These are phyloP conservation scores for Aspergillus biplanus DNA, from an alignment of 495 filamentous ascomycete genomes.

Conservation along the genomic window DNA sequence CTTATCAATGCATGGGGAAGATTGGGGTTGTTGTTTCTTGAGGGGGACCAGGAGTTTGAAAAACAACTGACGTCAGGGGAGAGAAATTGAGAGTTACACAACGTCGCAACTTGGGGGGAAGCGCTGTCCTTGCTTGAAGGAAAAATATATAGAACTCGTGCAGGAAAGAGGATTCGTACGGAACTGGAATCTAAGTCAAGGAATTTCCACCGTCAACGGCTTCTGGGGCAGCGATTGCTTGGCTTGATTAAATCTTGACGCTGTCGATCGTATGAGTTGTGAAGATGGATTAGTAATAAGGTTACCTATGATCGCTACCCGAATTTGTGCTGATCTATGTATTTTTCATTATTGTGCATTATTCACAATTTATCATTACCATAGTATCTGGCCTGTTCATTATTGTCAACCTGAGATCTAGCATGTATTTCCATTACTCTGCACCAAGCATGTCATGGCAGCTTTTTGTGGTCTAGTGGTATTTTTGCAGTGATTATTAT, in stretches of 20 bases:
- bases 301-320: no score
- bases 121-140: not conserved
- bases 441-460: no score
- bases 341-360: no score
- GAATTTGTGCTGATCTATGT: conserved; percentile 2
- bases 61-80: conserved; percentile 39
- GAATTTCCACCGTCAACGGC: not conserved
- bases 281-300: conserved; percentile 21
- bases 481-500: no score
- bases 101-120: conserved; percentile 12
- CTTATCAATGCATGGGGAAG: conserved; percentile 30
- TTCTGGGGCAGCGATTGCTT: not conserved
- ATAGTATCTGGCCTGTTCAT: no score
- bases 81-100: conserved; percentile 15
- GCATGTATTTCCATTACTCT: no score
- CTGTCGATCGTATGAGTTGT: conserved; percentile 14
- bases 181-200: not conserved
- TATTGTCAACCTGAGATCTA: no score
- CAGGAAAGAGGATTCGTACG: not conserved
- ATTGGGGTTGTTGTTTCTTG: conserved; percentile 18
- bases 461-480: no score
- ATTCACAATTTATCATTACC: no score
- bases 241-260: conserved; percentile 3
- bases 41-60: conserved; percentile 17
- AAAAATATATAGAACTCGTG: not conserved